Evolutionary conservation across 768 basidiomycete species (phyloP).

Genomic region (Lentinula sp.): DNA sequence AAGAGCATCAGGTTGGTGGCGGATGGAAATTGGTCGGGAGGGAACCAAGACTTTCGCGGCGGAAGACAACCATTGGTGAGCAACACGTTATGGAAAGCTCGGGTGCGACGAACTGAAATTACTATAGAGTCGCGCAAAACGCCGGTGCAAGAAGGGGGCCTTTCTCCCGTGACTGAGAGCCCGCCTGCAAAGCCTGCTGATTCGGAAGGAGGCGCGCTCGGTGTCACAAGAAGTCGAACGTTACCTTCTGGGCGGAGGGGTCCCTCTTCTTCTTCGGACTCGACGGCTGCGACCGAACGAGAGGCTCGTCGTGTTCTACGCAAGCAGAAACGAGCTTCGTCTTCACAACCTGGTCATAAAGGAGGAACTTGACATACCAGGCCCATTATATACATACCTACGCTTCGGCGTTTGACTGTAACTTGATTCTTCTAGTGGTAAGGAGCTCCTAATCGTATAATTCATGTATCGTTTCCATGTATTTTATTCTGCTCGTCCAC

Average conservation of each 20-base stretch:
- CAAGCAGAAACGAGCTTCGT: slow-evolving; percentile 45
- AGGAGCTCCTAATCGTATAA: slow-evolving; percentile 1
- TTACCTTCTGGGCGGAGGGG: slow-evolving; percentile 41
- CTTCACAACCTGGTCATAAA: slow-evolving; percentile 25
- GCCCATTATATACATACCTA: not conserved
- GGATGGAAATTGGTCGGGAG: slow-evolving; percentile 50
- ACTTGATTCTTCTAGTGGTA: not conserved
- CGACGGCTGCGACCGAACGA: slow-evolving; percentile 20
- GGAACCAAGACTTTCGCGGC: slow-evolving; percentile 40
- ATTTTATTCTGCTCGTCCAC: not conserved
- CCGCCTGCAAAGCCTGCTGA: slow-evolving; percentile 24
- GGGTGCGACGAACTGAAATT: not conserved
- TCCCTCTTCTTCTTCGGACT: slow-evolving; percentile 11
- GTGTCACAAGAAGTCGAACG: slow-evolving; percentile 58
- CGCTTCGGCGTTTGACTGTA: not conserved
- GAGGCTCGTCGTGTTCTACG: slow-evolving; percentile 33
- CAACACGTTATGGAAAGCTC: not conserved
- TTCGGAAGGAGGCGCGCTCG: slow-evolving; percentile 25
- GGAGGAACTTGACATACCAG: not conserved
- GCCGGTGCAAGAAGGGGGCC: slow-evolving; percentile 18
- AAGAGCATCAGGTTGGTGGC: slow-evolving; percentile 38
- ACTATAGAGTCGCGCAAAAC: not conserved
- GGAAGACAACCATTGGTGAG: slow-evolving; percentile 43
- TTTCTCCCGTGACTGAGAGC: slow-evolving; percentile 45
- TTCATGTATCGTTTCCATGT: not conserved